Conservation (phyloP, 2,329 filamentous ascomycete genomes). For the Hypoxylon sp. region DNA sequence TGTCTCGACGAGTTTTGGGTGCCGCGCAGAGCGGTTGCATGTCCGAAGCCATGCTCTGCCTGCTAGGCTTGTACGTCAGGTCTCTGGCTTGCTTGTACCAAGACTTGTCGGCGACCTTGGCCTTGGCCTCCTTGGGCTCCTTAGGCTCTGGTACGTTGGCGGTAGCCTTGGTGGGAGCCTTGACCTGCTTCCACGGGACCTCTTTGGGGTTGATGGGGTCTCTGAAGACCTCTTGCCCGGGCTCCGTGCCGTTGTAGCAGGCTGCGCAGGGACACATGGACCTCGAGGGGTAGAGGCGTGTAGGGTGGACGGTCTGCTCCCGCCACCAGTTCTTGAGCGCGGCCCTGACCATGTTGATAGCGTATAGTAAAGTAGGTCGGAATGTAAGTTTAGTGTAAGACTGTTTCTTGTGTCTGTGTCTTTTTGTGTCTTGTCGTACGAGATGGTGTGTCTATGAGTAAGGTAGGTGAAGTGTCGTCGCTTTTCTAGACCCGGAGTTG, state of each 20-base stretch:
- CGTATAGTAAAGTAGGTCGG: not conserved
- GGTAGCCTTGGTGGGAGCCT: constrained; percentile 2
- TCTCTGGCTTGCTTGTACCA: constrained; percentile 26
- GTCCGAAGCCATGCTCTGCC: constrained; percentile 41
- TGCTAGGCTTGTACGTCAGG: constrained; percentile 28
- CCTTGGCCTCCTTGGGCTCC: not conserved
- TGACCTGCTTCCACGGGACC: constrained; percentile 11
- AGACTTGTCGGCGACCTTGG: constrained; percentile 21
- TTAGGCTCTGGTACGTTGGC: constrained; percentile 17
- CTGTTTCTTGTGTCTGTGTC: not conserved
- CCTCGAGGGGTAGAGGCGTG: constrained; percentile 21
- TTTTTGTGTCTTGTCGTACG: not conserved
- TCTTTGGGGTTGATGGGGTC: constrained; percentile 28
- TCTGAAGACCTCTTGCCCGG: constrained; percentile 29
- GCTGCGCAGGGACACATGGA: constrained; percentile 41
- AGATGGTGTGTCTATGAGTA: not conserved
- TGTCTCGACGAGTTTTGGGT: constrained; percentile 20
- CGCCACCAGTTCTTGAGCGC: constrained; percentile 40
- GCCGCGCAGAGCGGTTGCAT: constrained; percentile 36
- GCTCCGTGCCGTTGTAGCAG: constrained; percentile 39
- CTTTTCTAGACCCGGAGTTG: not conserved
- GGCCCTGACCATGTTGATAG: constrained; percentile 30
- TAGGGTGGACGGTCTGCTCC: constrained; percentile 35
- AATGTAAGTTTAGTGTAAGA: not conserved
- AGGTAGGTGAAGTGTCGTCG: too few relatives aligned